Evolutionary conservation across 306 rosid genomes (phyloP), one percentile per base, ranked within the genome.

Genomic region (Parietaria judaica): DNA sequence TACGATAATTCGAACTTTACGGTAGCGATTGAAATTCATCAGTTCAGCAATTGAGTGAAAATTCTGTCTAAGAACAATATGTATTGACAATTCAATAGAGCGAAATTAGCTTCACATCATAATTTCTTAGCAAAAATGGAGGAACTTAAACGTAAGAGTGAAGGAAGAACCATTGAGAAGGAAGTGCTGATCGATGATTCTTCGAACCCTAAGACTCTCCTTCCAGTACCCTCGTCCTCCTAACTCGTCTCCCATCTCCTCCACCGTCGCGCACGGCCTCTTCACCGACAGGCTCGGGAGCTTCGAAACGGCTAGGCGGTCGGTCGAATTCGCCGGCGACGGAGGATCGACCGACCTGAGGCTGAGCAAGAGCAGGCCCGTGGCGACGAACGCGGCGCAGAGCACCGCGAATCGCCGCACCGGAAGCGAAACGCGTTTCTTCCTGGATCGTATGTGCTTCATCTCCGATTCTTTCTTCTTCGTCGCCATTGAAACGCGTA

Each of bases 211-310:
- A 45, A 82, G 72, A 34, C 86, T 79, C 51, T 86, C 84, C 48
- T 64, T 65, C 76, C 73, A 74, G 55, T 52, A 63, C 49, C 76
- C 76, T 14, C 5, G 13, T n/a, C 67, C 65, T 14, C 60, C 54
- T 44, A 84, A 81, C 55, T 75, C 79, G 47, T 79, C 60, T 37
- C 96, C 98, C 98, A 92, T 92, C 74, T 82, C 83, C 59, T 88
- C 95, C 76, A 92, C 96, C 75, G 90, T 80, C 3, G 85, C 90
- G 51, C 98, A 92, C 54, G 82, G 36, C 39, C 71, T 72, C 73
- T 51, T 71, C 7, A 34, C 54, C 36, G 16, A 16, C 64, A 60
- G 11, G 36, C 62, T 60, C 51, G 64, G 38, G 3, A 75, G 76
- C 53, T 49, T n/a, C 45, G 45, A 41, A 52, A 79, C 71, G 51